Percentiles rank a stretch among this genome's conserved stretches.
phyloP scores from a whole-genome alignment of 164 flowering plant genomes.

The Stephania yunnanensis region DNA sequence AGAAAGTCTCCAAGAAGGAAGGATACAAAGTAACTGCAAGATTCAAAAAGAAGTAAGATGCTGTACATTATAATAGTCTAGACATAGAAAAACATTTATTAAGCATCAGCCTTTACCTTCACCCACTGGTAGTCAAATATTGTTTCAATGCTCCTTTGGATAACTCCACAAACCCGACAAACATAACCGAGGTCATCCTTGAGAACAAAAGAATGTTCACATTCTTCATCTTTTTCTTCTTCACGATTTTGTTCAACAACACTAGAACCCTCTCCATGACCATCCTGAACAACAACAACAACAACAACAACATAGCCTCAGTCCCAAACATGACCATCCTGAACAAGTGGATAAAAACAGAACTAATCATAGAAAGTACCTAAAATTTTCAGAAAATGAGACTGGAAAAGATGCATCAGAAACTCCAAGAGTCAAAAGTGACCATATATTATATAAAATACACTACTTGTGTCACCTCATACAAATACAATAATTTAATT shows the following conservation, averaged over 20 bases:
- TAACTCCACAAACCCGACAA: conserved; percentile 35
- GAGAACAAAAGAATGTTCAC: conserved; percentile 33
- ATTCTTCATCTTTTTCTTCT: conserved; percentile 16
- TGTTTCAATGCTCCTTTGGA: conserved; percentile 28
- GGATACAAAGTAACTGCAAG: not conserved
- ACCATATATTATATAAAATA: not conserved
- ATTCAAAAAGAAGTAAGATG: not conserved
- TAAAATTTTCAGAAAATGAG: not conserved
- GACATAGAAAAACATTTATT: too few species aligned
- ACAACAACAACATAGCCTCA: too few species aligned
- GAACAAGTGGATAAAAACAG: conserved; percentile 11
- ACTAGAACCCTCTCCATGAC: conserved; percentile 8
- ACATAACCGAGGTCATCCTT: conserved; percentile 43
- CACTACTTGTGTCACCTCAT: not conserved
- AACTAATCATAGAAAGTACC: not conserved
- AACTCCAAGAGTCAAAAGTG: not conserved
- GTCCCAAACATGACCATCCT: conserved; percentile 22
- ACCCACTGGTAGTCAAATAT: conserved; percentile 34
- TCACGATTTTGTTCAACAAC: conserved; percentile 11
- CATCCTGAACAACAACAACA: conserved; percentile 24
- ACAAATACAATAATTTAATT: not conserved
- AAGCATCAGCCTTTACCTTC: conserved; percentile 21
- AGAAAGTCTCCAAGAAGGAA: not conserved
- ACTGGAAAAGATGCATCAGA: not conserved
- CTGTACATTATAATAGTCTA: too few species aligned